These are phyloP conservation scores for Aspergillus quadricinctus DNA, from an alignment of 2,329 filamentous ascomycete genomes.

Conservation along the genomic window DNA sequence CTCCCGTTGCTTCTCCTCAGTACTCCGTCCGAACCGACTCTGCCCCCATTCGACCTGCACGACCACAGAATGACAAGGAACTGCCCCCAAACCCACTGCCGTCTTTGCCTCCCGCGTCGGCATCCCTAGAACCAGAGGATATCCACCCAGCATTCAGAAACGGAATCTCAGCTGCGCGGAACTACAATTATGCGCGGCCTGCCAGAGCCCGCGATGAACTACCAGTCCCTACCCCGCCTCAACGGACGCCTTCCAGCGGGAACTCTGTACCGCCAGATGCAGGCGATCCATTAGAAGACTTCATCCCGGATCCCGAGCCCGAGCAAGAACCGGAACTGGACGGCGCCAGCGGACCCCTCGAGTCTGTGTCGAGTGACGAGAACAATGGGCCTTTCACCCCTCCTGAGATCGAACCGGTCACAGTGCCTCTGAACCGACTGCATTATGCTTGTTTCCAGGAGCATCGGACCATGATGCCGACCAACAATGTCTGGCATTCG, in stretches of 20 bases:
- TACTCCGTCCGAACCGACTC: slow-evolving; percentile 8
- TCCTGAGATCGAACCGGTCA: slow-evolving; percentile 30
- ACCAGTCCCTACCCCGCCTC: neutral
- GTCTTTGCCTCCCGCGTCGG: slow-evolving; percentile 6
- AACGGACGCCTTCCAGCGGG: slow-evolving; percentile 11
- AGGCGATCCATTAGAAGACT: slow-evolving; percentile 27
- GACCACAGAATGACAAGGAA: slow-evolving; percentile 22
- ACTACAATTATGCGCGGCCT: neutral
- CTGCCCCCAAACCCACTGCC: slow-evolving; percentile 22
- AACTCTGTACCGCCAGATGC: slow-evolving; percentile 8
- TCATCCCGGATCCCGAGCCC: slow-evolving; percentile 30
- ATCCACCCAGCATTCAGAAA: neutral
- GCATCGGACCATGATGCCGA: slow-evolving; percentile 32
- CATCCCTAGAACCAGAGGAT: slow-evolving; percentile 4
- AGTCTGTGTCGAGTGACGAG: slow-evolving; percentile 15
- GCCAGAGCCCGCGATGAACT: neutral
- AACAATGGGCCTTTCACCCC: slow-evolving; percentile 21
- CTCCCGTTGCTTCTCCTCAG: slow-evolving; percentile 5
- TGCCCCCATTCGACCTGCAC: slow-evolving; percentile 10
- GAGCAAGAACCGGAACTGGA: slow-evolving; percentile 13
- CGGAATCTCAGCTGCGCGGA: neutral
- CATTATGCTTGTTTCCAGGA: slow-evolving; percentile 39
- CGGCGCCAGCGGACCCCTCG: slow-evolving; percentile 14
- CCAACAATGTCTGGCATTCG: slow-evolving; percentile 37
- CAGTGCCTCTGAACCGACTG: slow-evolving; percentile 31